Evolutionary conservation across 495 filamentous ascomycete species (phyloP).

Genomic region (Aspergillus indologenus): DNA sequence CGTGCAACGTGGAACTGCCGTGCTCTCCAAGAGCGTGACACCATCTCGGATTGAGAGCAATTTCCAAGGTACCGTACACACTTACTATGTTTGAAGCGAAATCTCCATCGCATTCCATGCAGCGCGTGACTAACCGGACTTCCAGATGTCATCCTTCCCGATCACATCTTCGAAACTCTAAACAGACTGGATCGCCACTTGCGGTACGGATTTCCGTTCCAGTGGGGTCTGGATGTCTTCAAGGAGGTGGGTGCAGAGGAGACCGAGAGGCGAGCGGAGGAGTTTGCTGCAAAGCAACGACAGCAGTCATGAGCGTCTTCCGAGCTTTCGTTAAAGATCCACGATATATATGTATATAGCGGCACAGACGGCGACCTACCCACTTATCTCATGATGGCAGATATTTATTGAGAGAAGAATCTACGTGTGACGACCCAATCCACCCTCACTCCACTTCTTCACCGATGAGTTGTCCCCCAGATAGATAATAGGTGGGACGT

Average conservation of each 20-base stretch:
- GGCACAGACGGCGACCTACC: too few relatives aligned
- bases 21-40: conserved; percentile 61
- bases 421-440: background rate
- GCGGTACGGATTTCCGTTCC: conserved; percentile 51
- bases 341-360: too few relatives aligned
- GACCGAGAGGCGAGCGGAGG: conserved; percentile 41
- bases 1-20: conserved; percentile 64
- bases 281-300: conserved; percentile 41
- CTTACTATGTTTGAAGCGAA: background rate
- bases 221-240: conserved; percentile 51
- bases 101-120: background rate
- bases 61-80: conserved; percentile 38
- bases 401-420: background rate
- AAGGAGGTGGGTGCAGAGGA: conserved; percentile 46
- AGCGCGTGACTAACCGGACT: conserved; percentile 6
- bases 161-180: conserved; percentile 43
- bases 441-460: background rate
- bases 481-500: background rate
- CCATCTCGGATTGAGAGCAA: conserved; percentile 56
- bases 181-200: conserved; percentile 44
- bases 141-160: conserved; percentile 46
- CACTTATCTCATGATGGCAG: too few relatives aligned
- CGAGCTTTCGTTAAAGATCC: too few relatives aligned
- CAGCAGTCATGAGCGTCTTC: conserved; percentile 2
- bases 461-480: background rate